Base-by-base conservation (phyloP, 2,329 filamentous ascomycete genomes). In the Aspergillus chevalieri region DNA sequence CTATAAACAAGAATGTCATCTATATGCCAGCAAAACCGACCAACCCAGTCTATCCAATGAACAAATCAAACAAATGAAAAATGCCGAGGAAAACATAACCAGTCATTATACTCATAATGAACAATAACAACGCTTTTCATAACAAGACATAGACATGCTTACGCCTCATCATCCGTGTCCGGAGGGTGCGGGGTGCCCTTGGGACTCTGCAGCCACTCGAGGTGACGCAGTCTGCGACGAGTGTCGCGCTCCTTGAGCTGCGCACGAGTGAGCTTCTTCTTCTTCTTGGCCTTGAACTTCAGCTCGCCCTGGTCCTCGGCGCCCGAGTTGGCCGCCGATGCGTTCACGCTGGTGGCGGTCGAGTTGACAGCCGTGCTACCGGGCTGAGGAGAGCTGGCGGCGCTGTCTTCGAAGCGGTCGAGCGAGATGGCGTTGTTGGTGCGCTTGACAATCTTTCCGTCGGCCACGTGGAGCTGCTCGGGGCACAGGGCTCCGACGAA, bases 211-310 rank as follows among this genome's bases (percentile, higher is more conserved):
- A 95, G 61, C 79, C 81, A 84, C 62, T 84, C 81, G 52, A 84
- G 81, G 72, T 98, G 90, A 62, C 93, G 83, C 71, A 97, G 76
- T 60, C 93, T 81, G 58, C 92, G 82, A 56, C 94, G 81, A 41
- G 87, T 86, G 73, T 97, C 92, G 17, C 87, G 80, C 70, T 98
- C 93, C 81, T 98, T 98, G 67, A 91, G 61, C 72, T 98, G 90
- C 74, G 90, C 90, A 78, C 94, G 89, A 50, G 93, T 98, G 82
- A 93, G 82, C 88, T 98, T 98, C 84, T 92, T 95, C 89, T 96
- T 96, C 75, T 86, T 86, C 81, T 91, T 93, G 33, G 72, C 71
- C 72, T 80, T 83, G 84, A 98, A 98, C 76, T 94, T 92, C 78
- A 98, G 81, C 52, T 86, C 69, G 64, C 74, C 78, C 52, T 83